Evolutionary conservation across 2,329 filamentous ascomycete species (phyloP).

Genomic region (Exophiala bonariae): DNA sequence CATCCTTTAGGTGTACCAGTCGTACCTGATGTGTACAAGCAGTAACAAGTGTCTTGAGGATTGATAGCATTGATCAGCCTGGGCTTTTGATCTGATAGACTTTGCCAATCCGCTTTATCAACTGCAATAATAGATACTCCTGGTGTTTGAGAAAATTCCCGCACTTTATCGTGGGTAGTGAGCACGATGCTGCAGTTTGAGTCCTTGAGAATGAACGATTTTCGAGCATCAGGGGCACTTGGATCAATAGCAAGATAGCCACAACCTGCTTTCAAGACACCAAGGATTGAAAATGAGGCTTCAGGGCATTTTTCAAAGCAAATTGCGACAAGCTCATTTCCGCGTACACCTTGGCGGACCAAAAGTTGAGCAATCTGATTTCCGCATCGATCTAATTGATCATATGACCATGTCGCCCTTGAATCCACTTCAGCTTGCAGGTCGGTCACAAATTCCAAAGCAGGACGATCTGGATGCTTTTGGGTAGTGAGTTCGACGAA

Average conservation of each 20-base stretch:
- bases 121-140: conserved; percentile 47
- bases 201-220: conserved; percentile 75
- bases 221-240: conserved; percentile 68
- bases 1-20: conserved; percentile 87
- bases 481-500: conserved; percentile 69
- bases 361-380: conserved; percentile 73
- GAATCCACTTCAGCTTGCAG: conserved; percentile 50
- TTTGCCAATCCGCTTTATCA: conserved; percentile 41
- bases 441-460: conserved; percentile 72
- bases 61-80: conserved; percentile 36
- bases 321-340: conserved; percentile 68
- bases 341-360: conserved; percentile 44
- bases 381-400: conserved; percentile 67
- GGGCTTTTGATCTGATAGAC: conserved; percentile 37
- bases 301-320: conserved; percentile 85
- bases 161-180: conserved; percentile 50
- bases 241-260: conserved; percentile 80
- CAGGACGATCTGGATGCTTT: conserved; percentile 58
- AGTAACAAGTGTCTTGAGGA: conserved; percentile 69
- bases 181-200: conserved; percentile 66
- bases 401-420: conserved; percentile 69
- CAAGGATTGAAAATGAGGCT: conserved; percentile 78
- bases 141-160: conserved; percentile 36
- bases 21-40: conserved; percentile 83
- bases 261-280: conserved; percentile 78